Percentiles rank a stretch among this genome's conserved stretches.
These are phyloP conservation scores for Podospora comata DNA, from an alignment of 495 filamentous ascomycete genomes.

Conservation along the genomic window DNA sequence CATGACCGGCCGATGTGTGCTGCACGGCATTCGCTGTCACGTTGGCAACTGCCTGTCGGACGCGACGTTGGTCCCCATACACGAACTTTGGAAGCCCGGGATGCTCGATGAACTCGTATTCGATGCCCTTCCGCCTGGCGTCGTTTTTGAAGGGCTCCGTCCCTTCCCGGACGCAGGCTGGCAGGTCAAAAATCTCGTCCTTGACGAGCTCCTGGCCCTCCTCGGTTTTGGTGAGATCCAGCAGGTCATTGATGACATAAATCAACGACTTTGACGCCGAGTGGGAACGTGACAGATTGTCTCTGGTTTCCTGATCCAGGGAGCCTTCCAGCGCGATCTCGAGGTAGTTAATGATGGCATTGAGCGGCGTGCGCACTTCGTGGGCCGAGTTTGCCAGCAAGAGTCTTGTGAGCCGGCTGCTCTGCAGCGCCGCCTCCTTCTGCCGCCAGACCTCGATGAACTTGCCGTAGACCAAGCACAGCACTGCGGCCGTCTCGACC, in stretches of 20 bases:
- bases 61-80: constrained; percentile 72
- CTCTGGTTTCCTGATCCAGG: constrained; percentile 78
- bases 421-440: constrained; percentile 82
- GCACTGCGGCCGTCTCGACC: constrained; percentile 80
- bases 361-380: constrained; percentile 89
- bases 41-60: constrained; percentile 80
- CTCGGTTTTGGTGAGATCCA: constrained; percentile 89
- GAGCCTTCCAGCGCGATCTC: constrained; percentile 88
- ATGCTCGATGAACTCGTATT: constrained; percentile 63
- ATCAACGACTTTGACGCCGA: constrained; percentile 95
- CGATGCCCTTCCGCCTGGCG: constrained; percentile 69
- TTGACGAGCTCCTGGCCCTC: constrained; percentile 77
- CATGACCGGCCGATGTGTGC: constrained; percentile 65
- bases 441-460: constrained; percentile 91
- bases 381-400: constrained; percentile 90
- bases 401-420: constrained; percentile 73
- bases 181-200: constrained; percentile 76
- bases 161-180: constrained; percentile 69
- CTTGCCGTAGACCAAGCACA: constrained; percentile 81
- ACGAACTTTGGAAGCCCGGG: constrained; percentile 69
- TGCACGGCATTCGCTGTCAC: constrained; percentile 84
- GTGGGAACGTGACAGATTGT: constrained; percentile 82
- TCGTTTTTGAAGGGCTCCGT: constrained; percentile 70
- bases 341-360: constrained; percentile 94
- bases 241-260: constrained; percentile 92